A percentile compares a stretch with the other conserved stretches of the same genome.
Conservation (phyloP, 2,329 filamentous ascomycete genomes). For the Fusarium hostae region DNA sequence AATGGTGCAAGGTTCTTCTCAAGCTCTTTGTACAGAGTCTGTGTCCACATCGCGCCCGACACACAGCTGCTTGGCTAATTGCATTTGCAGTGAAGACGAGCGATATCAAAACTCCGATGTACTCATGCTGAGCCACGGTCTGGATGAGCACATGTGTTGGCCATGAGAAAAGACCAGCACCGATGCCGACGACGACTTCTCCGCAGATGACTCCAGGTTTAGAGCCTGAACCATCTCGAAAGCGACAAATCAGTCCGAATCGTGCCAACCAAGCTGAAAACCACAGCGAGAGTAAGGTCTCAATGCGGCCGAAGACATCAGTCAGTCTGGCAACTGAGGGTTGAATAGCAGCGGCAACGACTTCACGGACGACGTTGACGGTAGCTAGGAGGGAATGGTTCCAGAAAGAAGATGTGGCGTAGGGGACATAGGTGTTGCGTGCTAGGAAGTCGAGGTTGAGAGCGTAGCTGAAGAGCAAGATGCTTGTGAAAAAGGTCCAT, state of each 20-base stretch:
- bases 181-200: neutral
- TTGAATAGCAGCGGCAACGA: neutral
- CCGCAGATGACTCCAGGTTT: neutral
- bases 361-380: neutral
- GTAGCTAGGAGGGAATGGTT: neutral
- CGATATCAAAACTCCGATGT: neutral
- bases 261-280: neutral
- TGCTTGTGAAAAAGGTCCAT: neutral
- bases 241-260: neutral
- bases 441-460: neutral
- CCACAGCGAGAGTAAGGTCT: neutral
- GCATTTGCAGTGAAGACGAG: neutral
- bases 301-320: neutral
- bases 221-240: neutral
- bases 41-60: neutral
- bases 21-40: neutral
- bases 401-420: neutral
- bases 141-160: neutral
- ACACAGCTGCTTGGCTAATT: neutral
- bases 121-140: neutral
- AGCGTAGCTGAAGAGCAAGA: neutral
- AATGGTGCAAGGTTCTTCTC: neutral
- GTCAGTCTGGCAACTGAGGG: neutral
- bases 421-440: neutral
- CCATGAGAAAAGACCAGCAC: neutral